Conservation (phyloP, 768 basidiomycete genomes). For the Lentinula raphanica region DNA sequence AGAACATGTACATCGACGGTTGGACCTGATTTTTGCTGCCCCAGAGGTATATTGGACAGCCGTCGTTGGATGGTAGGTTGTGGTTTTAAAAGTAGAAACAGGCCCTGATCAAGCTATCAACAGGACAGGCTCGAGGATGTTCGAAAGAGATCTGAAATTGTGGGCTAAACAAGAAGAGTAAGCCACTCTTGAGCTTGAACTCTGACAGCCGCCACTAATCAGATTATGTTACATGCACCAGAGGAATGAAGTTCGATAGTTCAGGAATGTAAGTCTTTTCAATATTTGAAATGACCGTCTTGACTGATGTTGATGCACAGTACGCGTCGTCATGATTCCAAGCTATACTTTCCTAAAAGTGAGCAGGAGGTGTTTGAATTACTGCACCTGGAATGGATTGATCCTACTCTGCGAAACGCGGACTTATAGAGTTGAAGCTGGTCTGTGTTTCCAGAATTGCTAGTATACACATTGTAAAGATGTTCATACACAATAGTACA, state of each 20-base stretch:
- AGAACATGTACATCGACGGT: conserved; percentile 52
- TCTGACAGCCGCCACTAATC: background rate
- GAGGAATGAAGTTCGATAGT: conserved; percentile 82
- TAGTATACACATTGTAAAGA: background rate
- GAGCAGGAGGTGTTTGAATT: conserved; percentile 72
- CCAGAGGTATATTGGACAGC: conserved; percentile 83
- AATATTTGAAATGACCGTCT: background rate
- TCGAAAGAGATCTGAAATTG: conserved; percentile 76
- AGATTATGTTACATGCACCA: conserved; percentile 24
- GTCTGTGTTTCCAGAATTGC: no score
- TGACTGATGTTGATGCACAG: conserved; percentile 24
- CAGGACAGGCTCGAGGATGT: conserved; percentile 88
- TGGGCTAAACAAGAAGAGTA: conserved; percentile 63
- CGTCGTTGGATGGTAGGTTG: conserved; percentile 75
- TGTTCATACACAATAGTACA: background rate
- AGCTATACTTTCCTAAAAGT: conserved; percentile 50
- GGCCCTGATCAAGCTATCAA: background rate
- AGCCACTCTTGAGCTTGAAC: conserved; percentile 4
- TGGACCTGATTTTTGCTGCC: conserved; percentile 81
- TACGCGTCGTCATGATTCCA: conserved; percentile 60
- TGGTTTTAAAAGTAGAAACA: background rate
- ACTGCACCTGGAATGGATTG: conserved; percentile 64
- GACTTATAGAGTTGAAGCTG: no score
- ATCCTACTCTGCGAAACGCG: conserved; percentile 69
- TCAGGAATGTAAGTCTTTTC: conserved; percentile 58